Base-by-base conservation (phyloP, 139 green algal species). In the Medakamo hakoo region DNA sequence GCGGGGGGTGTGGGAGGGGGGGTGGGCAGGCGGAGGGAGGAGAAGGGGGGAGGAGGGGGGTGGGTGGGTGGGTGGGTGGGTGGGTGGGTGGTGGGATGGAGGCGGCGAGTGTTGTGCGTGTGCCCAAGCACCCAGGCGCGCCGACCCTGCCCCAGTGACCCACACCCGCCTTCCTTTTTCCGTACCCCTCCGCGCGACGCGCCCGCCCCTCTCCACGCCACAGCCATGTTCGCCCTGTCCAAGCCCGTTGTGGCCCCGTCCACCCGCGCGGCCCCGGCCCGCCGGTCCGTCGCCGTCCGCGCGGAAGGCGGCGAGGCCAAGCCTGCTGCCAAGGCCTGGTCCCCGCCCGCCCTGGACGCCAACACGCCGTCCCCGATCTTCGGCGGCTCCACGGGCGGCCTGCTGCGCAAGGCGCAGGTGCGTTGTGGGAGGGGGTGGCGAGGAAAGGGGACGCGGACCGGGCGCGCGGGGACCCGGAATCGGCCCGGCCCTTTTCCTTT, bases 351-450 rank as follows among this genome's bases (percentile, higher is more conserved):
- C 3, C 84, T 99, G 20, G 79, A 98, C 77, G 78, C 86, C 49
- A 73, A 88, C 71, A 95, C 87, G 22, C 93, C 93, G 22, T 88
- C 79, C 25, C 93, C 93, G 56, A 97, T 97, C 77, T 99, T 99
- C 77, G 93, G 93, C 52, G 93, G 93, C 63, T 88, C 74, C 87
- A 99, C 93, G 26, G 93, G 93, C 31, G 93, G 93, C 59, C 84
- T 99, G 63, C 82, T 99, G 32, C 69, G 82, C 64, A 95, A 98
- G 86, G 93, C 92, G 29, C 88, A 93, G 83, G 76, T 88, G 27
- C 24, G 14, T 14, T 14, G 19, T 22, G 29, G 24, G 25, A 28
- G 55, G 26, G 4, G 3, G 26, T 58, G 25, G 4, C 3, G 4
- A n/a, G 23, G 9, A n/a, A 25, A 28, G 55, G 25, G 55, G 25